Percentiles rank a stretch among this genome's conserved stretches.
Conservation (phyloP, 768 basidiomycete genomes). For the Thelephora aurantiotincta region DNA sequence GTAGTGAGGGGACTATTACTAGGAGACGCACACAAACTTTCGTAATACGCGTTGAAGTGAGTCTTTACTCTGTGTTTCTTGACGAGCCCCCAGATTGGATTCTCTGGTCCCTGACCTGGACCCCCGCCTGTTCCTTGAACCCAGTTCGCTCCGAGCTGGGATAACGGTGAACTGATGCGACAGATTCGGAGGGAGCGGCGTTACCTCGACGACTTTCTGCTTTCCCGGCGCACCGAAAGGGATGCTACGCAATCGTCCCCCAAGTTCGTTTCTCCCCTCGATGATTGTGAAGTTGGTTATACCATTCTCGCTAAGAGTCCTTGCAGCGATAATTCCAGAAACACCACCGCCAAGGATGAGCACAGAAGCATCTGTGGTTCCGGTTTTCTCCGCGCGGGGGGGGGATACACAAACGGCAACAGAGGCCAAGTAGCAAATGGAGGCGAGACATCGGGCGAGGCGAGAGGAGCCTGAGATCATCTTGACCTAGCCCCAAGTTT, state of each 20-base stretch:
- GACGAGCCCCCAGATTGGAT: slow-evolving; percentile 47
- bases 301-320: slow-evolving; percentile 37
- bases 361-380: slow-evolving; percentile 20
- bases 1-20: neutral
- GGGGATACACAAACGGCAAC: no score
- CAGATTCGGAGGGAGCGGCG: slow-evolving; percentile 4
- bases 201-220: slow-evolving; percentile 30
- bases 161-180: neutral
- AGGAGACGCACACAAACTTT: slow-evolving; percentile 24
- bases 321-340: slow-evolving; percentile 50
- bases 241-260: slow-evolving; percentile 42
- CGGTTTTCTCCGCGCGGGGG: neutral
- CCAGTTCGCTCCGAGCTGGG: slow-evolving; percentile 38
- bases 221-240: slow-evolving; percentile 25
- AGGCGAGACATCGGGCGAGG: no score
- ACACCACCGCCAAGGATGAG: slow-evolving; percentile 57
- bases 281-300: slow-evolving; percentile 46
- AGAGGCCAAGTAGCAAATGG: no score
- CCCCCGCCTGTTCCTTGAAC: slow-evolving; percentile 37
- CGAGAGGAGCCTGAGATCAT: no score
- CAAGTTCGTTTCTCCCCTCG: slow-evolving; percentile 43
- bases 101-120: slow-evolving; percentile 29
- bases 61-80: slow-evolving; percentile 38
- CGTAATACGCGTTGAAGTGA: slow-evolving; percentile 28
- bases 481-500: no score